phyloP scores from a whole-genome alignment of 306 rosid genomes.

The Herpetospermum pedunculosum region DNA sequence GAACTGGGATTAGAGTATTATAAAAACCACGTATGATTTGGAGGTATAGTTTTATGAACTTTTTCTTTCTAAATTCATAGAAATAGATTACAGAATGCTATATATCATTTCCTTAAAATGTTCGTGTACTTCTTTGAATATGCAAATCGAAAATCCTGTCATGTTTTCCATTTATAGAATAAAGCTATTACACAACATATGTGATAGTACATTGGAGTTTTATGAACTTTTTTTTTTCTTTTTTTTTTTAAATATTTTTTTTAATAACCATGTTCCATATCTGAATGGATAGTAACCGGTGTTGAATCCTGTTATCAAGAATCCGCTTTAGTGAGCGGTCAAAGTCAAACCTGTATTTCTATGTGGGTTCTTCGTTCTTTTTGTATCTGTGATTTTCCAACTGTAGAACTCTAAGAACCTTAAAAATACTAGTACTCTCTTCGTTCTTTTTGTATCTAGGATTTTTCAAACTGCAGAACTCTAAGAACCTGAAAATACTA shows the following conservation, averaged over 20 bases:
- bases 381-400: neutral
- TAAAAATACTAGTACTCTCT: neutral
- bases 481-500: neutral
- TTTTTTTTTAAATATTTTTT: neutral
- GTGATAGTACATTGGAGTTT: neutral
- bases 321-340: neutral
- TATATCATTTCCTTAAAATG: neutral
- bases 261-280: neutral
- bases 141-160: neutral
- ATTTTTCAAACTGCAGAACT: neutral
- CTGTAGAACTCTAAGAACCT: too few relatives aligned
- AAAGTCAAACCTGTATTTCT: neutral
- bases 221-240: neutral
- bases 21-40: neutral
- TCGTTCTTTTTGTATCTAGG: neutral
- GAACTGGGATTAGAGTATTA: neutral
- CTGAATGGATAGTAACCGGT: neutral
- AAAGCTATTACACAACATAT: neutral
- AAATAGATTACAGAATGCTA: neutral
- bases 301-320: neutral
- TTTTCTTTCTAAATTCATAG: neutral
- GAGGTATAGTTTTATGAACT: constrained; percentile 1
- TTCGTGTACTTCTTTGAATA: neutral
- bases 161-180: neutral
- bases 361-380: neutral